Percentiles rank a stretch among this genome's conserved stretches.
These are phyloP conservation scores for Rhynchosporium graminicola DNA, from an alignment of 2,329 filamentous ascomycete genomes.

Conservation along the genomic window DNA sequence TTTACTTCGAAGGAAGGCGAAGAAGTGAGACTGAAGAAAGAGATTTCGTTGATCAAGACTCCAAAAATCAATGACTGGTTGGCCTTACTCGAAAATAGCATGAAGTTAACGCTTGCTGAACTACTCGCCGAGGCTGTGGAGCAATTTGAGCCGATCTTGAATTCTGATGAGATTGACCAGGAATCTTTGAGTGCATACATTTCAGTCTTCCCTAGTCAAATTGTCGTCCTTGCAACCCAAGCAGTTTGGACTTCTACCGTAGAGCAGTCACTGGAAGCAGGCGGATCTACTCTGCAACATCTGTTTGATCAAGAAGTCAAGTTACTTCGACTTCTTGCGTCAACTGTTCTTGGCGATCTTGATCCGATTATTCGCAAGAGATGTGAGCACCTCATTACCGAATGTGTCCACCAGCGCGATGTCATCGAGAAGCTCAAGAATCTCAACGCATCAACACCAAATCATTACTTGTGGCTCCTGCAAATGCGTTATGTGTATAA, in stretches of 20 bases:
- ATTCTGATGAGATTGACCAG: slow-evolving; percentile 67
- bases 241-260: slow-evolving; percentile 91
- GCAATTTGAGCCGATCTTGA: slow-evolving; percentile 78
- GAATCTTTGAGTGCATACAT: slow-evolving; percentile 78
- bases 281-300: slow-evolving; percentile 66
- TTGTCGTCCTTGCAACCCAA: slow-evolving; percentile 92
- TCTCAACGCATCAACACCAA: slow-evolving; percentile 70
- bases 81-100: slow-evolving; percentile 84
- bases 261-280: slow-evolving; percentile 71
- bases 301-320: slow-evolving; percentile 83
- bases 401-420: slow-evolving; percentile 97
- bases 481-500: slow-evolving; percentile 97
- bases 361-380: slow-evolving; percentile 88
- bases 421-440: slow-evolving; percentile 83
- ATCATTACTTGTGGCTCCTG: slow-evolving; percentile 88
- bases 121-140: slow-evolving; percentile 83
- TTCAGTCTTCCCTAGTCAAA: slow-evolving; percentile 82
- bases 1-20: slow-evolving; percentile 97
- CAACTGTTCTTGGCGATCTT: slow-evolving; percentile 87
- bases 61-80: slow-evolving; percentile 99
- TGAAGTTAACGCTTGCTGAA: slow-evolving; percentile 93
- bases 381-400: slow-evolving; percentile 97
- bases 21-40: slow-evolving; percentile 80
- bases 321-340: slow-evolving; percentile 81
- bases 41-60: slow-evolving; percentile 89